phyloP scores from a whole-genome alignment of 345 rosid genomes.

The Eucalyptus erythrocorys region DNA sequence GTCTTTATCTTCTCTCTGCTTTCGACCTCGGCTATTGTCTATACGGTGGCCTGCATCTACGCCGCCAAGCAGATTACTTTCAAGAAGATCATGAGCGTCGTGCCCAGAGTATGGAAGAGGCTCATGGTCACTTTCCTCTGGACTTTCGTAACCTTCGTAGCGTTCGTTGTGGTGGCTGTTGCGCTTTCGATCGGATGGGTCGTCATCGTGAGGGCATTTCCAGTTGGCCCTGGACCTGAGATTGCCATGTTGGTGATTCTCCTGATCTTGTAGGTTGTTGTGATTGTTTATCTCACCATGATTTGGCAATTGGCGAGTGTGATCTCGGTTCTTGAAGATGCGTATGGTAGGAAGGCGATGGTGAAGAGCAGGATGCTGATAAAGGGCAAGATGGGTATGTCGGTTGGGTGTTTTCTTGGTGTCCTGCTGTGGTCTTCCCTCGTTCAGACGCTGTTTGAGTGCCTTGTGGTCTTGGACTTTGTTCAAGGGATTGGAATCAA shows the following conservation, averaged over 20 bases:
- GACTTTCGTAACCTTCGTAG: not conserved
- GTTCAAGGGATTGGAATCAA: not conserved
- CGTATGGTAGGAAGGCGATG: constrained; percentile 27
- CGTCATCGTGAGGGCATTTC: not conserved
- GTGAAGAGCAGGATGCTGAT: constrained; percentile 14
- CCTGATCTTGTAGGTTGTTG: not conserved
- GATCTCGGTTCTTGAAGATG: constrained; percentile 39
- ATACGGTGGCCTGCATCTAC: constrained; percentile 30
- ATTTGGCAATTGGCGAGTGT: constrained; percentile 37
- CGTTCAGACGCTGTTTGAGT: not conserved
- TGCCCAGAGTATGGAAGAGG: constrained; percentile 39
- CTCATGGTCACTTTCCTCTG: not conserved
- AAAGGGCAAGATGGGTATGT: constrained; percentile 22
- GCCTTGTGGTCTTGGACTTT: not conserved
- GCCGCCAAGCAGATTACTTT: constrained; percentile 14
- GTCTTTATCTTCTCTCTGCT: constrained; percentile 28
- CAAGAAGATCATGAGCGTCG: constrained; percentile 18
- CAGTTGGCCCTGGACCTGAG: not conserved
- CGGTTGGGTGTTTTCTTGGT: not conserved
- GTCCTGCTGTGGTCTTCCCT: not conserved
- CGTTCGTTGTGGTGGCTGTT: not conserved
- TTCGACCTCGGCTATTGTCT: constrained; percentile 29
- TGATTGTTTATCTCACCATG: constrained; percentile 14
- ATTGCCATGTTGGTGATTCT: not conserved
- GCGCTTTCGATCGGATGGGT: not conserved